Evolutionary conservation across 2,329 filamentous ascomycete species (phyloP).

Genomic region (Trichoderma semiorbis): DNA sequence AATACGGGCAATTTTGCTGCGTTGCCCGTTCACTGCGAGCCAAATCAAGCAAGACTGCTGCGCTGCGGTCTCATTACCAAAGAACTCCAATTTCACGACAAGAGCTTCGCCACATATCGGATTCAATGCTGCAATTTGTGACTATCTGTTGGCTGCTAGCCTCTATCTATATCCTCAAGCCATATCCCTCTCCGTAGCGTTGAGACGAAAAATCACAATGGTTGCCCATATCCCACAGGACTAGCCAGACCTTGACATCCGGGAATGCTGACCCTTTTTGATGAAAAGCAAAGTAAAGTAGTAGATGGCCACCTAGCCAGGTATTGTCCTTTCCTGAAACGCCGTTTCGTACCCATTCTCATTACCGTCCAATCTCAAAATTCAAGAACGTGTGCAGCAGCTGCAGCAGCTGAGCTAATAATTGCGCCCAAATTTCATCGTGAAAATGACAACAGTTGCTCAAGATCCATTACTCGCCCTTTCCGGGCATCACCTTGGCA

Average conservation of each 20-base stretch:
- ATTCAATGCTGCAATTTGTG: neutral
- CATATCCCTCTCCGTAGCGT: neutral
- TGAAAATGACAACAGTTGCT: neutral
- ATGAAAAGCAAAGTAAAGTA: neutral
- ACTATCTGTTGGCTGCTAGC: neutral
- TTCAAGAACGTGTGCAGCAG: neutral
- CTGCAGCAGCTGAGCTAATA: neutral
- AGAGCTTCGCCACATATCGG: neutral
- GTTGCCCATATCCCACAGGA: neutral
- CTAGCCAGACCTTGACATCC: neutral
- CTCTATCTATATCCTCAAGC: neutral
- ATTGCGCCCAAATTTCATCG: neutral
- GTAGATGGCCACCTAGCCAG: neutral
- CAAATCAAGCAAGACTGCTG: neutral
- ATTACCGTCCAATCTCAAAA: conserved; percentile 5
- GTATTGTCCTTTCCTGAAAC: conserved; percentile 14
- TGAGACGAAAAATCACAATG: neutral
- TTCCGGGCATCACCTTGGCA: conserved; percentile 73
- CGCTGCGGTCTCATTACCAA: neutral
- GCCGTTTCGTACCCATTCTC: conserved; percentile 8
- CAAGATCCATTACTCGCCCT: conserved; percentile 43
- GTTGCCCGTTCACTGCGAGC: neutral
- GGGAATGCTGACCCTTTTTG: neutral
- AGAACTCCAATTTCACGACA: neutral
- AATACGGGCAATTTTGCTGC: neutral